A percentile compares a stretch with the other conserved stretches of the same genome.
phyloP scores from a whole-genome alignment of 2,329 filamentous ascomycete genomes.

The Ascochyta clinopodiicola region DNA sequence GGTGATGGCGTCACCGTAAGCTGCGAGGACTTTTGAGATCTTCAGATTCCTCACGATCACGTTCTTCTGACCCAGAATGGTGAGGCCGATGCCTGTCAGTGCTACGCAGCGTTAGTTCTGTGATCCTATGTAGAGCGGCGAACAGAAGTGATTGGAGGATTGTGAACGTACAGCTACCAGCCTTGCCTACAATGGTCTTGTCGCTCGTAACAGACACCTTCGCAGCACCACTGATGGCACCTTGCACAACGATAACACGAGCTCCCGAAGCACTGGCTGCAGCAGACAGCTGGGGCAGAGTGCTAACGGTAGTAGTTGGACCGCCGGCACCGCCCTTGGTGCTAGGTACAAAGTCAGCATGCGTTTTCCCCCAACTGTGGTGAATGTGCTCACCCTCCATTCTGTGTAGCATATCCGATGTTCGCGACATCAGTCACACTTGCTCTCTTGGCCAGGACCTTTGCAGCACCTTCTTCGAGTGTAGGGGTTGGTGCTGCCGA shows the following conservation, averaged over 20 bases:
- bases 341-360: slow-evolving; percentile 23
- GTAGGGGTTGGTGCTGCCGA: slow-evolving; percentile 24
- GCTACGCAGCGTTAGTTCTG: too few species aligned
- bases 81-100: slow-evolving; percentile 39
- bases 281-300: slow-evolving; percentile 56
- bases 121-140: too few species aligned
- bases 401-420: slow-evolving; percentile 54
- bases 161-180: slow-evolving; percentile 48
- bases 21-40: slow-evolving; percentile 61
- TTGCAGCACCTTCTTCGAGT: slow-evolving; percentile 11
- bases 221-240: slow-evolving; percentile 32
- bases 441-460: slow-evolving; percentile 20
- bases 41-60: slow-evolving; percentile 70
- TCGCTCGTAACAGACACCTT: slow-evolving; percentile 29
- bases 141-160: too few species aligned
- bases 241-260: slow-evolving; percentile 34
- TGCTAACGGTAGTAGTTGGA: slow-evolving; percentile 61
- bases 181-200: slow-evolving; percentile 46
- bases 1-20: slow-evolving; percentile 65
- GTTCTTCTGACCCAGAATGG: slow-evolving; percentile 61
- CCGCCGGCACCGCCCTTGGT: slow-evolving; percentile 63
- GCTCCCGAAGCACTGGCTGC: slow-evolving; percentile 49
- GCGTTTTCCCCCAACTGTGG: too few species aligned
- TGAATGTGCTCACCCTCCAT: slow-evolving; percentile 43
- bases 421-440: slow-evolving; percentile 26